Evolutionary conservation across 139 green algal genomes (phyloP), one percentile per base, ranked within the genome.

Genomic region (Coccomyxa sp.): DNA sequence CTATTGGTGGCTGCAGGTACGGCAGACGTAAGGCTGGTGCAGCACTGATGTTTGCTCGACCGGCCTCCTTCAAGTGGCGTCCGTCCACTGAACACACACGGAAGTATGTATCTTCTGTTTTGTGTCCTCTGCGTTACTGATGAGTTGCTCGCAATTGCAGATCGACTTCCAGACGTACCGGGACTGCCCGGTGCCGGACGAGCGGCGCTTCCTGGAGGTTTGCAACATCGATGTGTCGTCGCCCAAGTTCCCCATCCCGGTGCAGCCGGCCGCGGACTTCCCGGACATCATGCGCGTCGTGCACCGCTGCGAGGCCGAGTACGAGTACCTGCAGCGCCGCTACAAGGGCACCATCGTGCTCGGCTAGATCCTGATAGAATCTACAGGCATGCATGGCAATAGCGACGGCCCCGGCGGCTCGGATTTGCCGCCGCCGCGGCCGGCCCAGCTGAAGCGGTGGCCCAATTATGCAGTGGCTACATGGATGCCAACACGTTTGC

Each of bases 141-240:
- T 27, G 66, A 74, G 21, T 30, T 27, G 38, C 38, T 51, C 3
- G 38, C 38, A 51, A 51, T 0, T 38, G 71, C 71, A 77, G 71
- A 77, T 77, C 27, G 71, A 77, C 71, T 31, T 51, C 23, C 71
- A 38, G 27, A 77, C 21, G 71, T 77, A 51, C n/a, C 71, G n/a
- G 71, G n/a, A 77, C 14, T 77, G 71, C 71, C 71, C 25, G 27
- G 71, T 38, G 71, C n/a, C 71, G 27, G 71, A 77, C 71, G 71
- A 77, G 71, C 71, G 71, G 25, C 27, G 16, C 27, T 77, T 77
- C 71, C 71, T 77, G 71, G 71, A 51, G 71, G 9, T 38, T 1
- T 77, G 71, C 71, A 38, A 38, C 71, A 77, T 77, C 21, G n/a
- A 77, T 12, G 31, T 38, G 14, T 1, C 14, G 27, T 38, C n/a